These are phyloP conservation scores for Neocucurbitaria cava DNA, from an alignment of 2,329 filamentous ascomycete genomes.

Conservation along the genomic window DNA sequence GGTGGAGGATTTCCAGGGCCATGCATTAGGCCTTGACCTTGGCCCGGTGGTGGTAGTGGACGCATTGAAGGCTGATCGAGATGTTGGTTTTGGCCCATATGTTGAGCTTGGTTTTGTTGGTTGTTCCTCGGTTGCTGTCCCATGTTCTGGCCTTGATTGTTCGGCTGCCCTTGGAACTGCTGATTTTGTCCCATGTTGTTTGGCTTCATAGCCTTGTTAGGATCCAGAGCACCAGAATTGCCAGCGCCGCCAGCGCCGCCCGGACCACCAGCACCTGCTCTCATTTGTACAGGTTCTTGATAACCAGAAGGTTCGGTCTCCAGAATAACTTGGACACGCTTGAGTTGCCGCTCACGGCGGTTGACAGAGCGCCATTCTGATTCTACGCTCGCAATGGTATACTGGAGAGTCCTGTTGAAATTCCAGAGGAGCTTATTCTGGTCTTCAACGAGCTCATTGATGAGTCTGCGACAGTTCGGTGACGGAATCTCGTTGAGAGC, in stretches of 20 bases:
- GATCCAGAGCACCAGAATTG: constrained; percentile 5
- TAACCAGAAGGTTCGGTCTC: constrained; percentile 33
- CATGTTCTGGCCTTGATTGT: constrained; percentile 6
- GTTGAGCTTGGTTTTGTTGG: constrained; percentile 8
- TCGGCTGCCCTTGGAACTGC: constrained; percentile 3
- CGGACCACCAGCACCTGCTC: not conserved
- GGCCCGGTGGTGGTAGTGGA: constrained; percentile 3
- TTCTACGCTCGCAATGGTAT: constrained; percentile 37
- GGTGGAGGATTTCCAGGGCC: not conserved
- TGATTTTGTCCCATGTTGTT: constrained; percentile 8
- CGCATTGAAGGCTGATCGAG: constrained; percentile 6
- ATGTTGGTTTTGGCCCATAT: constrained; percentile 7
- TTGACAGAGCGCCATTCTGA: constrained; percentile 28
- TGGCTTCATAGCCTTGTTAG: constrained; percentile 8
- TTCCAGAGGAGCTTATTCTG: constrained; percentile 32
- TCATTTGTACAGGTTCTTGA: constrained; percentile 10
- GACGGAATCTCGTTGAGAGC: constrained; percentile 34
- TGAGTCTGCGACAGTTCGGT: constrained; percentile 27
- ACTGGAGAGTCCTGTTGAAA: constrained; percentile 32
- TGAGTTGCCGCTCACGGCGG: constrained; percentile 20
- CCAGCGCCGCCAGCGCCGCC: not conserved
- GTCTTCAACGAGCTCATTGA: constrained; percentile 37
- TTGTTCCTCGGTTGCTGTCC: constrained; percentile 13
- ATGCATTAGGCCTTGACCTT: constrained; percentile 6
- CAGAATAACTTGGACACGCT: constrained; percentile 37